phyloP scores from a whole-genome alignment of 345 rosid genomes.

The Eucalyptus pauciflora region DNA sequence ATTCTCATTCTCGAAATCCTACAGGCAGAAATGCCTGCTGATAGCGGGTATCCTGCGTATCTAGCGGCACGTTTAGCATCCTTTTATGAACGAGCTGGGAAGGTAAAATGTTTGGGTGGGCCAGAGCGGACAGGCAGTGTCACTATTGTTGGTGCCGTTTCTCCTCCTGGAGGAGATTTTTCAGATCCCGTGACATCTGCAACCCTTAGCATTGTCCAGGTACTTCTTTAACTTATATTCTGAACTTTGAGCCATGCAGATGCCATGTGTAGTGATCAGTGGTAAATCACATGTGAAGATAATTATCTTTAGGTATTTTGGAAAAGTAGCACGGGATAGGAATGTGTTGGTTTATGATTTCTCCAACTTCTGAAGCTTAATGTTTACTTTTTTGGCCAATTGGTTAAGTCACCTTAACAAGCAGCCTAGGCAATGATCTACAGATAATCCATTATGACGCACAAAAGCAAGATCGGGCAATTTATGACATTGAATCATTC shows the following conservation, averaged over 20 bases:
- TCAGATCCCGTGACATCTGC: constrained; percentile 99
- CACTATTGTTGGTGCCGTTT: constrained; percentile 98
- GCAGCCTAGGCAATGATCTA: not conserved
- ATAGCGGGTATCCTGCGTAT: constrained; percentile 99
- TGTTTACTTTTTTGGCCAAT: not conserved
- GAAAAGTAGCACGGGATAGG: not conserved
- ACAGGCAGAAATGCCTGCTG: constrained; percentile 99
- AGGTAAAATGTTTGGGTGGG: constrained; percentile 96
- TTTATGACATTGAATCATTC: not conserved
- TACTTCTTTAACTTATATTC: constrained; percentile 9
- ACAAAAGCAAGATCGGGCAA: not conserved
- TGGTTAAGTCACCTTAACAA: not conserved
- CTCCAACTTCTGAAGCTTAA: not conserved
- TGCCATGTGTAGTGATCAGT: not conserved
- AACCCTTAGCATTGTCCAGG: constrained; percentile 99
- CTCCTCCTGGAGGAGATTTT: constrained; percentile 99
- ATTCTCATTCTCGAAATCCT: not conserved
- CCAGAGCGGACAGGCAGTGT: constrained; percentile 99
- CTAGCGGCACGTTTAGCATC: constrained; percentile 98
- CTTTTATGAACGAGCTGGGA: constrained; percentile 98
- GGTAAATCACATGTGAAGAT: not conserved
- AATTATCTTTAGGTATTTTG: not conserved
- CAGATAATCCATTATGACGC: not conserved
- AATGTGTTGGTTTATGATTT: not conserved
- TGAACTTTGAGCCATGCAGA: not conserved